Percentiles rank a stretch among this genome's conserved stretches.
Conservation (phyloP, 768 basidiomycete species). For the Termitomyces sp. region DNA sequence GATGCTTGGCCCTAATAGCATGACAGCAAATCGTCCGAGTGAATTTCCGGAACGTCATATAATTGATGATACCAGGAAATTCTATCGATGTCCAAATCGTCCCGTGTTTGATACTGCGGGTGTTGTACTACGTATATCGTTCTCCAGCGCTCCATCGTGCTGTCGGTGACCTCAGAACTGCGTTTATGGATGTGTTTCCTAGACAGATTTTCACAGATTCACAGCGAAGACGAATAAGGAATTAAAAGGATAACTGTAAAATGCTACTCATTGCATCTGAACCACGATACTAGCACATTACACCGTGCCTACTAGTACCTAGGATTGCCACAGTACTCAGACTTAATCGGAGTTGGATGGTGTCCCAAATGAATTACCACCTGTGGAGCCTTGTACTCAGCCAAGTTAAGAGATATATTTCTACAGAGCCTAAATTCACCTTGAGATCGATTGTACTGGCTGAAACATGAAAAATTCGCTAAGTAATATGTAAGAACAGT, state of each 20-base stretch:
- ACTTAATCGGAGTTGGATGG: background rate
- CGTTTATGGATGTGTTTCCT: background rate
- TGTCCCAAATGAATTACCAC: background rate
- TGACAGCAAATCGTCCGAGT: background rate
- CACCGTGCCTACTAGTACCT: background rate
- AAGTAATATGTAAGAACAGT: background rate
- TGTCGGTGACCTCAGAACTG: background rate
- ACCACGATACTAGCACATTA: background rate
- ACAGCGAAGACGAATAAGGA: background rate
- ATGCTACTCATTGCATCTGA: background rate
- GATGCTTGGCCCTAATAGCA: background rate
- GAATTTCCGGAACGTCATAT: background rate
- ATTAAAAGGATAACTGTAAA: background rate
- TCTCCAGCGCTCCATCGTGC: background rate
- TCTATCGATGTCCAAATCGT: background rate
- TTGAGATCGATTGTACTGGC: too few relatives aligned
- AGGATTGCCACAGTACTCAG: background rate
- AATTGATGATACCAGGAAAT: background rate
- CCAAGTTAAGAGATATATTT: background rate
- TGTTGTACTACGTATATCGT: background rate
- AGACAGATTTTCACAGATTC: background rate
- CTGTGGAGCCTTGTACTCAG: background rate
- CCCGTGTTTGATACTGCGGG: background rate
- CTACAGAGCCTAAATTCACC: too few relatives aligned
- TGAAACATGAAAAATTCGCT: background rate